phyloP scores from a whole-genome alignment of 192 early-diverging fungal genomes.

The Coemansia aciculifera region DNA sequence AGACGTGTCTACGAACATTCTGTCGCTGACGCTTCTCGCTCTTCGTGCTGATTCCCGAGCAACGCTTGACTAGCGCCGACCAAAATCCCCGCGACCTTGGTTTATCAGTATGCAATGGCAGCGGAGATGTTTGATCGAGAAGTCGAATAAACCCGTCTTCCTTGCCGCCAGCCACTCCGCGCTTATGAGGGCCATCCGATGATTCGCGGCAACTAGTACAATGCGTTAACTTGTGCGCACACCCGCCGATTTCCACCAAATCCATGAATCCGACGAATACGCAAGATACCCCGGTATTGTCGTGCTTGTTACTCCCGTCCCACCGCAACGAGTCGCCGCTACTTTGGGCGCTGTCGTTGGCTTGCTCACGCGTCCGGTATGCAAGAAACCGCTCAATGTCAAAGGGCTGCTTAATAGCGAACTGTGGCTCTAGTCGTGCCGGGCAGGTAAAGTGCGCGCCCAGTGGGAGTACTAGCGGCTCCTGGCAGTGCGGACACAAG shows the following conservation, averaged over 20 bases:
- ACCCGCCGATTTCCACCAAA: background rate
- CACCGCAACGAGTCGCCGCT: slow-evolving; percentile 4
- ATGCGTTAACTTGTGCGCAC: slow-evolving; percentile 8
- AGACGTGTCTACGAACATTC: background rate
- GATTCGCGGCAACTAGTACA: slow-evolving; percentile 8
- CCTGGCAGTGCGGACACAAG: slow-evolving; percentile 37
- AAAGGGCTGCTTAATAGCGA: slow-evolving; percentile 40
- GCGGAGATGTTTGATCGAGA: background rate
- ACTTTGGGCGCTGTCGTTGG: slow-evolving; percentile 3
- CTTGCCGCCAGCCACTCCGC: background rate
- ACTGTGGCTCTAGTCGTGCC: slow-evolving; percentile 32
- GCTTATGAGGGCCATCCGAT: background rate
- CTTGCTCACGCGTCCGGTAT: slow-evolving; percentile 2
- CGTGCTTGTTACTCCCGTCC: slow-evolving; percentile 3
- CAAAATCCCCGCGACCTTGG: slow-evolving; percentile 7
- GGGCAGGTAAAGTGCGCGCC: slow-evolving; percentile 51
- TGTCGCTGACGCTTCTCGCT: background rate
- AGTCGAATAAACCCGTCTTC: background rate
- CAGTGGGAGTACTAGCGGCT: slow-evolving; percentile 35
- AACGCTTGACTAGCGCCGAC: slow-evolving; percentile 12
- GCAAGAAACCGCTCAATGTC: slow-evolving; percentile 46
- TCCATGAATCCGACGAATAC: slow-evolving; percentile 47
- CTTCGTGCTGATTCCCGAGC: slow-evolving; percentile 2
- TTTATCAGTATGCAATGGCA: background rate
- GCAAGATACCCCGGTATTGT: background rate